Conservation (phyloP, 2,329 filamentous ascomycete species). For the Penicillium psychrosexuale region DNA sequence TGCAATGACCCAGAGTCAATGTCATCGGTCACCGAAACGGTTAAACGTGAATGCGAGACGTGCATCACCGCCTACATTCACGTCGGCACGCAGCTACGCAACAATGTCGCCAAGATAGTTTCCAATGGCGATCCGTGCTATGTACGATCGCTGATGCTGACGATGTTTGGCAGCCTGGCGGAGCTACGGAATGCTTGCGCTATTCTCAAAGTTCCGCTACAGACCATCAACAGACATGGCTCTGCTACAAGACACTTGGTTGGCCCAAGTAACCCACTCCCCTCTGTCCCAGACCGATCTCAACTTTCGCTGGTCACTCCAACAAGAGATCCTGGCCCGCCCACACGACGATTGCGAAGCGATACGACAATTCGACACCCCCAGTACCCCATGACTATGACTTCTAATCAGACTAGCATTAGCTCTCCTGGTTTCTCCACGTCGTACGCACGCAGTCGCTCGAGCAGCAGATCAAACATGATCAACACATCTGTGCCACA, state of each 20-base stretch:
- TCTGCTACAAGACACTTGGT: slow-evolving; percentile 29
- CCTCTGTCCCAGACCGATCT: slow-evolving; percentile 27
- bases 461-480: slow-evolving; percentile 54
- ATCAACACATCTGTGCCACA: slow-evolving; percentile 48
- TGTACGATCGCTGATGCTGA: slow-evolving; percentile 57
- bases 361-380: slow-evolving; percentile 52
- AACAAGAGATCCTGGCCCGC: slow-evolving; percentile 46
- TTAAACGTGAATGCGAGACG: slow-evolving; percentile 48
- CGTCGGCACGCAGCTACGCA: slow-evolving; percentile 49
- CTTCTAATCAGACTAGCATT: slow-evolving; percentile 27
- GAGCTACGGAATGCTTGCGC: slow-evolving; percentile 60
- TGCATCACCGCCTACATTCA: slow-evolving; percentile 51
- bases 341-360: slow-evolving; percentile 48
- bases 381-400: slow-evolving; percentile 30
- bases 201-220: slow-evolving; percentile 47
- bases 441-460: slow-evolving; percentile 40
- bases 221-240: slow-evolving; percentile 25
- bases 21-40: slow-evolving; percentile 38
- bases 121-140: slow-evolving; percentile 55
- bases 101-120: slow-evolving; percentile 51
- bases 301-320: slow-evolving; percentile 41
- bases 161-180: slow-evolving; percentile 56
- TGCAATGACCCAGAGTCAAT: slow-evolving; percentile 51
- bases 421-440: slow-evolving; percentile 33
- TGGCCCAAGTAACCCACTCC: slow-evolving; percentile 30